Conservation (phyloP, 2,329 filamentous ascomycete species). For the Penicillium sp. region DNA sequence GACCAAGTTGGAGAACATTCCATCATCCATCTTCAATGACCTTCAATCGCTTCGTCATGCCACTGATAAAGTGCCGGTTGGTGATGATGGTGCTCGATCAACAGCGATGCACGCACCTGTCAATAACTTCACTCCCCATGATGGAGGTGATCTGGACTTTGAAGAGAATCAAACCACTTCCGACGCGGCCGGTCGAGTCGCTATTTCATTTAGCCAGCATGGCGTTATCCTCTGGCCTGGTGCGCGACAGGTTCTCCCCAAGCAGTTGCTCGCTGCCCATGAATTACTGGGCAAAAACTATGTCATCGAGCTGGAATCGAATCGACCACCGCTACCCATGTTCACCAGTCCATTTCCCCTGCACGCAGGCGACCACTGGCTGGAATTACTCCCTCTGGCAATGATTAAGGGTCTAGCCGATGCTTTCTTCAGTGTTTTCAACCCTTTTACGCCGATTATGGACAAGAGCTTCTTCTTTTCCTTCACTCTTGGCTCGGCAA, state of each 20-base stretch:
- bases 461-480: slow-evolving; percentile 51
- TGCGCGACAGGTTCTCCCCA: slow-evolving; percentile 42
- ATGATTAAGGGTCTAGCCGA: slow-evolving; percentile 50
- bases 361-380: slow-evolving; percentile 39
- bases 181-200: slow-evolving; percentile 33
- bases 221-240: slow-evolving; percentile 49
- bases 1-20: slow-evolving; percentile 49
- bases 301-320: slow-evolving; percentile 48
- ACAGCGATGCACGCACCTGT: slow-evolving; percentile 12
- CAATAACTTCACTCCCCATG: slow-evolving; percentile 25
- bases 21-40: slow-evolving; percentile 30
- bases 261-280: slow-evolving; percentile 36
- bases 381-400: slow-evolving; percentile 45
- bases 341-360: slow-evolving; percentile 36
- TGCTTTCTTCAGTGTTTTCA: slow-evolving; percentile 52
- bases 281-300: slow-evolving; percentile 45
- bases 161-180: slow-evolving; percentile 25
- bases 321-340: slow-evolving; percentile 43
- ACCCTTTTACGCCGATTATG: slow-evolving; percentile 50
- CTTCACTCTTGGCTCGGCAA: slow-evolving; percentile 46
- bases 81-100: slow-evolving; percentile 6
- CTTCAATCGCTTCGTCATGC: slow-evolving; percentile 27
- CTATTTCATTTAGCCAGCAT: slow-evolving; percentile 50
- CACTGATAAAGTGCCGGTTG: slow-evolving; percentile 13
- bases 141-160: slow-evolving; percentile 29